Evolutionary conservation across 371 early-diverging fungal species (phyloP).

Genomic region (Funneliformis caledonium): DNA sequence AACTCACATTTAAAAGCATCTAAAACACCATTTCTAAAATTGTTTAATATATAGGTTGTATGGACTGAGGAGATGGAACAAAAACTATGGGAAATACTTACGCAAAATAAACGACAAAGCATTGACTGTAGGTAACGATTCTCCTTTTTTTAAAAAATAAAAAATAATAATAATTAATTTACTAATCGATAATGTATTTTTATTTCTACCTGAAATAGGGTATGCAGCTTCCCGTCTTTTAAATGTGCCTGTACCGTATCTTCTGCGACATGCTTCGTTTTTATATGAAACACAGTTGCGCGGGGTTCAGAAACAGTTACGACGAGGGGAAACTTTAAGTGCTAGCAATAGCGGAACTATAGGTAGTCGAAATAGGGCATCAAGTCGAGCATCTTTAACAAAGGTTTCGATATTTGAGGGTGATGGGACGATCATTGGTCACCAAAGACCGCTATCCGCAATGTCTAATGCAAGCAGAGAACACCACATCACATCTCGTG

Average conservation of each 20-base stretch:
- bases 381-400: slow-evolving; percentile 31
- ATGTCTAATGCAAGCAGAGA: slow-evolving; percentile 25
- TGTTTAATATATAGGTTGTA: slow-evolving; percentile 50
- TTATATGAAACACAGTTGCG: slow-evolving; percentile 67
- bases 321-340: slow-evolving; percentile 45
- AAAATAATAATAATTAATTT: neutral
- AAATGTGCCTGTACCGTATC: slow-evolving; percentile 58
- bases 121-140: slow-evolving; percentile 57
- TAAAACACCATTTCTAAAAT: neutral
- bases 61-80: slow-evolving; percentile 74
- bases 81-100: slow-evolving; percentile 63
- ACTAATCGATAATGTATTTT: neutral
- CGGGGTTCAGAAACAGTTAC: slow-evolving; percentile 61
- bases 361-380: slow-evolving; percentile 21
- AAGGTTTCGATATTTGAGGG: slow-evolving; percentile 22
- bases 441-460: slow-evolving; percentile 26
- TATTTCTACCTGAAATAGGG: slow-evolving; percentile 50
- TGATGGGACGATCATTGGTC: neutral
- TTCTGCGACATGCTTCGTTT: slow-evolving; percentile 65
- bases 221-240: slow-evolving; percentile 60
- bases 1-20: too few species aligned
- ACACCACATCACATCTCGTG: slow-evolving; percentile 1
- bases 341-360: slow-evolving; percentile 26
- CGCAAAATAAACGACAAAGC: slow-evolving; percentile 55
- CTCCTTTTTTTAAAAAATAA: too few species aligned